Conservation (phyloP, 352 stramenopile species). For the Hyaloperonospora arabidopsidis region DNA sequence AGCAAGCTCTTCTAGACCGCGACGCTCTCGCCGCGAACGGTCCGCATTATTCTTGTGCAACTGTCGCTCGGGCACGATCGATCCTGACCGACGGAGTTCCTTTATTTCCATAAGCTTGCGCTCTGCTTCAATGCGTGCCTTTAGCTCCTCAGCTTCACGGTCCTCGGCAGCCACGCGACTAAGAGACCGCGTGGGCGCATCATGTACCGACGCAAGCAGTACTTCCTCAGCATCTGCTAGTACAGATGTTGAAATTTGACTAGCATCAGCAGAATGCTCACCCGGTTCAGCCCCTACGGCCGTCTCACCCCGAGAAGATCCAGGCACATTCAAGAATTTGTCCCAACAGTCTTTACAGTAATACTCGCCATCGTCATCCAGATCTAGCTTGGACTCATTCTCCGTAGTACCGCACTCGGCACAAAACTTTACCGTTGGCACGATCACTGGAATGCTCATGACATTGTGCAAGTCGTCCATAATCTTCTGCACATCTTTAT, state of each 20-base stretch:
- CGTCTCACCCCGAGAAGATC: constrained; percentile 14
- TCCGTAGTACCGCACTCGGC: constrained; percentile 71
- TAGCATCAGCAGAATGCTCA: too few relatives aligned
- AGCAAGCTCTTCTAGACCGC: constrained; percentile 71
- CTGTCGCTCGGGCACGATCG: constrained; percentile 53
- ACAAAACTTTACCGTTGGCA: constrained; percentile 69
- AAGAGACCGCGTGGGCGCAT: constrained; percentile 27
- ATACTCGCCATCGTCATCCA: constrained; percentile 77
- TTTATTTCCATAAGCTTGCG: constrained; percentile 78
- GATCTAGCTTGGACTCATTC: constrained; percentile 64
- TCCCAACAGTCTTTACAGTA: constrained; percentile 87
- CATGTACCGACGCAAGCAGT: constrained; percentile 16
- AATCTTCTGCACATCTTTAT: constrained; percentile 58
- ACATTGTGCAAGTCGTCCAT: constrained; percentile 72
- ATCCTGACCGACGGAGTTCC: constrained; percentile 57
- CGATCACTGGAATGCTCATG: constrained; percentile 74
- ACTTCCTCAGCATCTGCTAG: constrained; percentile 20
- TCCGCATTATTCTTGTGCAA: constrained; percentile 50
- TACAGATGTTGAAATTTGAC: constrained; percentile 11
- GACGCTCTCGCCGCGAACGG: constrained; percentile 58
- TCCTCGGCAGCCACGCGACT: constrained; percentile 37
- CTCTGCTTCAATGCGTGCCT: constrained; percentile 70
- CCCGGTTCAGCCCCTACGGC: constrained; percentile 13
- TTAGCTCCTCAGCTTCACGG: constrained; percentile 62
- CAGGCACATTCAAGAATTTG: constrained; percentile 61